Evolutionary conservation across 2,329 filamentous ascomycete genomes (phyloP).

Genomic region (Aspergillus pseudoviridinutans): DNA sequence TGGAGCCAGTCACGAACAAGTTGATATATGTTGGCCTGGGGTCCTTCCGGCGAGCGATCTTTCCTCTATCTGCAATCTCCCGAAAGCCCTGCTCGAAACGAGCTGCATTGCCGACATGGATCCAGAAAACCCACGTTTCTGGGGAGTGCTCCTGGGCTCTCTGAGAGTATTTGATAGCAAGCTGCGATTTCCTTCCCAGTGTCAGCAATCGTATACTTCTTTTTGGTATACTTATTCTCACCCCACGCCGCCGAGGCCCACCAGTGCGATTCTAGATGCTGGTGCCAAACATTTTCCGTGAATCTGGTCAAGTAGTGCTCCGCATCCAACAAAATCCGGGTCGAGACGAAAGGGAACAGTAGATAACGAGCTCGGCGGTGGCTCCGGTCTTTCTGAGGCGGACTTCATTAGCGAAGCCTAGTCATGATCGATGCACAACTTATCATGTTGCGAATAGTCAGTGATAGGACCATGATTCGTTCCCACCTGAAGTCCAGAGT

Average conservation of each 20-base stretch:
- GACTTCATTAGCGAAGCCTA: not conserved
- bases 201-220: constrained; percentile 1
- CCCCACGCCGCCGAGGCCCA: constrained; percentile 16
- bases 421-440: not conserved
- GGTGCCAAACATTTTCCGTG: constrained; percentile 13
- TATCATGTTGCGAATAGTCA: not conserved
- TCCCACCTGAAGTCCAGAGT: not conserved
- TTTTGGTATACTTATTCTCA: not conserved
- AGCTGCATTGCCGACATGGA: constrained; percentile 31
- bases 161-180: constrained; percentile 38
- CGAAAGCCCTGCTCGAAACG: constrained; percentile 34
- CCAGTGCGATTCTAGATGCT: constrained; percentile 12
- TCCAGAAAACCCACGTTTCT: constrained; percentile 36
- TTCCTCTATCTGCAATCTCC: constrained; percentile 30
- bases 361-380: constrained; percentile 11
- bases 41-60: constrained; percentile 28
- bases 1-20: constrained; percentile 21
- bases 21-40: constrained; percentile 29
- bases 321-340: constrained; percentile 18
- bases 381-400: constrained; percentile 4
- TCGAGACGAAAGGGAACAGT: constrained; percentile 18
- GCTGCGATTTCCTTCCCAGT: constrained; percentile 32
- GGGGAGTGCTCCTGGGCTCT: constrained; percentile 20
- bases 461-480: not conserved
- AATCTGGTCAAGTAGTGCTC: constrained; percentile 21